These are phyloP conservation scores for Penicillium fuscoglaucum DNA, from an alignment of 2,329 filamentous ascomycete genomes.

Conservation along the genomic window DNA sequence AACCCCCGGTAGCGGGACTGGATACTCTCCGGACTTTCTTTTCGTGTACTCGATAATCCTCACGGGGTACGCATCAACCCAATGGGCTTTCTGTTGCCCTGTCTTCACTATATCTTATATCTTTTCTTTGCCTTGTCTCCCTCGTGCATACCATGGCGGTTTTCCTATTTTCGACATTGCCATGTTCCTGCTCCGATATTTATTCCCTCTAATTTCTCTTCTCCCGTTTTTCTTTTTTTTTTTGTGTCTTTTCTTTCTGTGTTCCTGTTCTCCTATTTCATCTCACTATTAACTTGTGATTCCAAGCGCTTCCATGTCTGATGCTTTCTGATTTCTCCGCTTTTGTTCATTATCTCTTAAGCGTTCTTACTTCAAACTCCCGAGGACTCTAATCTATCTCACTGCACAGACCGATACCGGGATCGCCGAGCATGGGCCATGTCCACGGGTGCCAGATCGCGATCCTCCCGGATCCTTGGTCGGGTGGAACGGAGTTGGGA, in stretches of 20 bases:
- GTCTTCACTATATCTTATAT: neutral
- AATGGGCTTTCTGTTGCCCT: conserved; percentile 5
- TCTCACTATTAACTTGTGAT: conserved; percentile 1
- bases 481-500: neutral
- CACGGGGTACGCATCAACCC: conserved; percentile 1
- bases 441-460: neutral
- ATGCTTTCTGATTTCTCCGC: neutral
- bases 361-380: neutral
- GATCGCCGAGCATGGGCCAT: neutral
- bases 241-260: neutral
- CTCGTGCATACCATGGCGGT: conserved; percentile 22
- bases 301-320: conserved; percentile 14
- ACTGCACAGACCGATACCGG: neutral
- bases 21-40: neutral
- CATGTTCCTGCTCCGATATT: conserved; percentile 6
- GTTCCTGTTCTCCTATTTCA: neutral
- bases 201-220: conserved; percentile 9
- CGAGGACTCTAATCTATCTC: neutral
- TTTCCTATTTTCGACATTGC: conserved; percentile 3
- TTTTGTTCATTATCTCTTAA: neutral
- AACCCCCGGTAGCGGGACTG: neutral
- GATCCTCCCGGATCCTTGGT: neutral
- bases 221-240: neutral
- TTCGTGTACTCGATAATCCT: conserved; percentile 7
- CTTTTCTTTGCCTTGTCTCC: conserved; percentile 3